Evolutionary conservation across 148 eudicot species (phyloP), one percentile per base, ranked within the genome.

Genomic region (Diospyros lotus): DNA sequence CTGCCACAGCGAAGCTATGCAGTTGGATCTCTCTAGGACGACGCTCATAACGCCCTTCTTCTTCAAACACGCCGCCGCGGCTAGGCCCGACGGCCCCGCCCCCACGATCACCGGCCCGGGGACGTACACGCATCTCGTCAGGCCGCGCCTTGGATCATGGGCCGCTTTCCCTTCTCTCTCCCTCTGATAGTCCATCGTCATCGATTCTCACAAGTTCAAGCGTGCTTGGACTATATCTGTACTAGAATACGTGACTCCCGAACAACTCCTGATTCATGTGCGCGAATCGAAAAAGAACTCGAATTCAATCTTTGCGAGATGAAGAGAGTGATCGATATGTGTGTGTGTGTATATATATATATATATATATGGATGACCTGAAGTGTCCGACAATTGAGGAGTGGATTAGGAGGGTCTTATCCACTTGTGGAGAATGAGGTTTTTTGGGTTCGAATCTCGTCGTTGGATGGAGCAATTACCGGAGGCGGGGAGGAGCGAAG

Each of bases 1-100:
- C 66, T 90, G 90, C 94, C 94, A 90, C 39, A 90, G 76, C 0
- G 94, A 88, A 7, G 94, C 92, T 71, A 90, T 83, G 58, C 94
- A 90, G 58, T 82, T 74, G 51, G 83, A 77, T 64, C 90, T 78
- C 76, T 90, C 94, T 5, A 90, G 58, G 3, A 90, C 71, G n/a
- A 88, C 51, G 60, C 91, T 84, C 0, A 83, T 82, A 10, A 90
- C 82, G 5, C 87, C 89, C 14, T 76, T 79, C 62, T 83, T 77
- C 58, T 75, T 83, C 58, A 90, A 46, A 56, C 94, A 90, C 4
- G 92, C 94, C 2, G 94, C 94, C 14, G 74, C 90, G 1, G 94
- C 91, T 1, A 90, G 71, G 4, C 94, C 94, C 2, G 94, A 90
- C 0, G 94, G 94, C 5, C 94, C 91, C 2, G 94, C 94, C 1